These are phyloP conservation scores for Acanthamoeba divionensis DNA, from an alignment of 208 protist species.

Conservation along the genomic window DNA sequence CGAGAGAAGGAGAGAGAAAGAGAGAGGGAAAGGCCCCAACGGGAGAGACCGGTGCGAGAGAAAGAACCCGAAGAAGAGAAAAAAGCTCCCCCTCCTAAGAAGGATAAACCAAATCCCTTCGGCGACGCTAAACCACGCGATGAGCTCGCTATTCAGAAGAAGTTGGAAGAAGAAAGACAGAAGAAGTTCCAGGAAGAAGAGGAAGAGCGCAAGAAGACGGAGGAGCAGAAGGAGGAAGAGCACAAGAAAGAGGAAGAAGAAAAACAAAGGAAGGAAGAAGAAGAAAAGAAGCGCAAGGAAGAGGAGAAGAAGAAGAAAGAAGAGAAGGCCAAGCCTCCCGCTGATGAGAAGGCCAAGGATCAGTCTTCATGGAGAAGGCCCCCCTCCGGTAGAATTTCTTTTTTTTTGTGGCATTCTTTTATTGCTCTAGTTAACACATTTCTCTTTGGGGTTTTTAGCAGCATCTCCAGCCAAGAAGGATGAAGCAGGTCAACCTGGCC, in stretches of 20 bases:
- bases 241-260: slow-evolving; percentile 5
- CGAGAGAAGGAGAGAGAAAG: neutral
- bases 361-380: neutral
- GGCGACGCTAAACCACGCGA: slow-evolving; percentile 27
- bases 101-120: slow-evolving; percentile 36
- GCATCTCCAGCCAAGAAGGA: neutral
- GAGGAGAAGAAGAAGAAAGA: neutral
- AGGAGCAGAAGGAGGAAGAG: neutral
- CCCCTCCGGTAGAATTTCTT: no score
- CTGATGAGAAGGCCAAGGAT: neutral
- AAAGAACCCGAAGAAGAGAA: neutral
- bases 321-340: neutral
- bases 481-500: no score
- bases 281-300: neutral
- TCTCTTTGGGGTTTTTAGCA: no score
- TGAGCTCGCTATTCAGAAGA: slow-evolving; percentile 31
- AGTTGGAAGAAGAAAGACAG: slow-evolving; percentile 26
- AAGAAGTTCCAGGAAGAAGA: neutral
- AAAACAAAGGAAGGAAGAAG: neutral
- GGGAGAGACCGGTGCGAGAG: slow-evolving; percentile 13
- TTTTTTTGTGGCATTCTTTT: no score
- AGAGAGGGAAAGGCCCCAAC: neutral
- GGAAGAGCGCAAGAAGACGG: no score
- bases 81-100: slow-evolving; percentile 11
- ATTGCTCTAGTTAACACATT: no score